Percentiles rank a stretch among this genome's conserved stretches.
Conservation (phyloP, 1,284 basidiomycete genomes). For the Entoloma clypeatum region DNA sequence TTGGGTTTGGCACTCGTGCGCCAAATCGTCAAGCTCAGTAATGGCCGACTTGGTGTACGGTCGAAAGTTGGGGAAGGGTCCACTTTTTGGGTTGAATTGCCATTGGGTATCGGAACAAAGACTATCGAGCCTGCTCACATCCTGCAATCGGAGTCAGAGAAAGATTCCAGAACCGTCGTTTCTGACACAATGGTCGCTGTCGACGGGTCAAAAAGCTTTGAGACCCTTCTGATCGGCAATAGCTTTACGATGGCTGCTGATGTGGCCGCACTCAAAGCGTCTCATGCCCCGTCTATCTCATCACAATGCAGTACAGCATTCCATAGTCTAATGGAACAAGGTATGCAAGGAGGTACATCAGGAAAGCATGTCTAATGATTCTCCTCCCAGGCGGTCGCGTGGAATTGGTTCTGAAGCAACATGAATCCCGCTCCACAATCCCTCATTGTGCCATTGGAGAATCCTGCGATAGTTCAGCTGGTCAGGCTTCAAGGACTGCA, state of each 20-base stretch:
- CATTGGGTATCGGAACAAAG: constrained; percentile 41
- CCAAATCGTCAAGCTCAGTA: constrained; percentile 82
- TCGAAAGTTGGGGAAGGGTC: constrained; percentile 63
- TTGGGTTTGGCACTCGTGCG: constrained; percentile 87
- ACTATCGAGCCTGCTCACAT: constrained; percentile 22
- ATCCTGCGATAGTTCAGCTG: constrained; percentile 5
- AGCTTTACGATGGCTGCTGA: constrained; percentile 28
- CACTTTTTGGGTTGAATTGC: constrained; percentile 79
- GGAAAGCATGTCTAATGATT: neutral
- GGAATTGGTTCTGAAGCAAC: constrained; percentile 49
- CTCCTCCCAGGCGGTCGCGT: constrained; percentile 51
- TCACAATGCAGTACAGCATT: constrained; percentile 45
- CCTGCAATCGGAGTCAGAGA: constrained; percentile 5
- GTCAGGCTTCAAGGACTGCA: neutral
- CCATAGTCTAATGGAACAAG: constrained; percentile 70
- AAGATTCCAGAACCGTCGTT: constrained; percentile 4
- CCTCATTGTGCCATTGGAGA: constrained; percentile 42
- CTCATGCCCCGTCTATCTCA: constrained; percentile 23
- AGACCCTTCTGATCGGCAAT: constrained; percentile 13
- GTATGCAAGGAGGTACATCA: constrained; percentile 28
- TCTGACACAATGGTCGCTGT: constrained; percentile 7
- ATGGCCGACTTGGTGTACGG: constrained; percentile 74
- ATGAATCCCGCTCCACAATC: constrained; percentile 37
- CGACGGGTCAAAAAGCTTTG: constrained; percentile 4
- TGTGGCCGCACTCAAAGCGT: constrained; percentile 26